Conservation (phyloP, 495 filamentous ascomycete genomes). For the Hypoxylon lienhwacheense region DNA sequence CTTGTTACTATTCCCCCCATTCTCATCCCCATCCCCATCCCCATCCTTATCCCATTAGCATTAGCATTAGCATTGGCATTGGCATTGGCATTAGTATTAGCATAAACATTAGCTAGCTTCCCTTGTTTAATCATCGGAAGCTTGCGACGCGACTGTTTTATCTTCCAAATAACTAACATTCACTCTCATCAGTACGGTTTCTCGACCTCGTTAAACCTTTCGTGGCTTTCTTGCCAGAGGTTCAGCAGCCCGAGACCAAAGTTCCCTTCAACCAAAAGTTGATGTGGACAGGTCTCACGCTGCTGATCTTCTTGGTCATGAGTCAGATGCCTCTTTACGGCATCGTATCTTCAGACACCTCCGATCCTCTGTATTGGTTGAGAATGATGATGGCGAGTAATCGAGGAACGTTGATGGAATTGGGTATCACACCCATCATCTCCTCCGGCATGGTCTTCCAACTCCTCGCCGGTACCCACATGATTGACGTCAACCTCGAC, state of each 20-base stretch:
- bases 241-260: constrained; percentile 94
- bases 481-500: constrained; percentile 99
- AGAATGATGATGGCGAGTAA: constrained; percentile 99
- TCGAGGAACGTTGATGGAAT: constrained; percentile 96
- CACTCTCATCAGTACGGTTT: constrained; percentile 76
- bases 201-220: constrained; percentile 99
- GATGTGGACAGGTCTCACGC: constrained; percentile 98
- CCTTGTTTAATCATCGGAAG: too few relatives aligned
- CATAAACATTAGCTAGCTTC: too few relatives aligned
- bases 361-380: constrained; percentile 98
- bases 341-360: constrained; percentile 94
- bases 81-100: too few relatives aligned
- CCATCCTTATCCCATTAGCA: constrained; percentile 31
- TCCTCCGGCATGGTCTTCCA: constrained; percentile 99
- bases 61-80: too few relatives aligned
- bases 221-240: constrained; percentile 97
- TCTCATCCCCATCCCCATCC: constrained; percentile 37
- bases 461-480: constrained; percentile 97
- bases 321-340: constrained; percentile 98
- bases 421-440: constrained; percentile 99
- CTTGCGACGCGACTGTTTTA: constrained; percentile 44
- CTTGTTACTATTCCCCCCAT: constrained; percentile 4
- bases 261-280: constrained; percentile 97
- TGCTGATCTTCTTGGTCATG: constrained; percentile 99
- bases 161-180: constrained; percentile 39